phyloP scores from a whole-genome alignment of 2,329 filamentous ascomycete species.

The Fusarium euwallaceae region DNA sequence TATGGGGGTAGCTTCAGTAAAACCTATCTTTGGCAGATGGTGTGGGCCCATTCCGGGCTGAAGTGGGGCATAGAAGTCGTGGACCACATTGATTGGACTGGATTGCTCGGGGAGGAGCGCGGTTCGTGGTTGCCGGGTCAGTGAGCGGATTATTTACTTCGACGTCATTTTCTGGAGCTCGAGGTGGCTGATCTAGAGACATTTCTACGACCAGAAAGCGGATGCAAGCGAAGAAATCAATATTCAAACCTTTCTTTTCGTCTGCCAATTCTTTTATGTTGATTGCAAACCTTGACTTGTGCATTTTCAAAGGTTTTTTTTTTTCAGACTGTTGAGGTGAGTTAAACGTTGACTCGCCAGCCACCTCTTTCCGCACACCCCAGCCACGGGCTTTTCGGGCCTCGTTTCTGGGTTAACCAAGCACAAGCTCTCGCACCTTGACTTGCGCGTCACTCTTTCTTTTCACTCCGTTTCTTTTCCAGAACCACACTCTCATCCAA shows the following conservation, averaged over 20 bases:
- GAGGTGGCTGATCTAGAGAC: background rate
- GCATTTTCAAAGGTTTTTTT: background rate
- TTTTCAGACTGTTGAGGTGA: constrained; percentile 6
- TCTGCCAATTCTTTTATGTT: background rate
- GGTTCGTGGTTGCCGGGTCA: constrained; percentile 44
- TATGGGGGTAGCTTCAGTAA: background rate
- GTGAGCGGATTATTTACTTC: constrained; percentile 47
- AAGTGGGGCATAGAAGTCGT: constrained; percentile 30
- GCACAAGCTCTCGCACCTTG: constrained; percentile 31
- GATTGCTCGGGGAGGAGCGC: background rate
- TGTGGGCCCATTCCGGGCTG: constrained; percentile 1
- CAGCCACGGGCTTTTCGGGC: constrained; percentile 45
- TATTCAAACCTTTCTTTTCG: background rate
- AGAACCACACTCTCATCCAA: constrained; percentile 2
- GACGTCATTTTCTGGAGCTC: constrained; percentile 47
- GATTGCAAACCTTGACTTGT: background rate
- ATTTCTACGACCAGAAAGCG: background rate
- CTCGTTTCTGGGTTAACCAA: constrained; percentile 50
- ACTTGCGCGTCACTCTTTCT: constrained; percentile 21
- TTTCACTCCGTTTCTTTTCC: constrained; percentile 7
- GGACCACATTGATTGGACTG: constrained; percentile 34
- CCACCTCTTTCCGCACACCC: constrained; percentile 38
- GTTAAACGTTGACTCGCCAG: constrained; percentile 22
- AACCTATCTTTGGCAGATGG: background rate
- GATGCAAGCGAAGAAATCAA: background rate